These are phyloP conservation scores for Myrica gale DNA, from an alignment of 306 rosid species.

Conservation along the genomic window DNA sequence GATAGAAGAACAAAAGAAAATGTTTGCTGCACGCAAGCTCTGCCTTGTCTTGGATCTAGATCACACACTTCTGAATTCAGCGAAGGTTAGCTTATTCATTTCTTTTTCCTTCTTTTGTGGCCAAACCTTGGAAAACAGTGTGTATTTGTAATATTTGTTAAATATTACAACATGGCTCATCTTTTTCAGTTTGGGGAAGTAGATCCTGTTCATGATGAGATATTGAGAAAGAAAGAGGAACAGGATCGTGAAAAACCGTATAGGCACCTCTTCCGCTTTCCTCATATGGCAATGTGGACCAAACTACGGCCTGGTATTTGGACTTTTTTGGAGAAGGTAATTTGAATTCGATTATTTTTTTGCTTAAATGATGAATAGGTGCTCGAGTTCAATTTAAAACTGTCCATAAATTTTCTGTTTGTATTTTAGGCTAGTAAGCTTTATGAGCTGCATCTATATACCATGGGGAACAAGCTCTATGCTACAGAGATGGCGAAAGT, in stretches of 20 bases:
- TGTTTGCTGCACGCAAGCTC: conserved; percentile 82
- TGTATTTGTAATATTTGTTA: conserved; percentile 25
- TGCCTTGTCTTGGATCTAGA: conserved; percentile 98
- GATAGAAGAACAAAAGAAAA: conserved; percentile 86
- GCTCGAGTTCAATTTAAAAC: conserved; percentile 17
- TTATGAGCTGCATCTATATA: conserved; percentile 93
- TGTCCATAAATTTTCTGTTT: conserved; percentile 24
- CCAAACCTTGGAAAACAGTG: background rate
- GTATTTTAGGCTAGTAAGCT: conserved; percentile 86
- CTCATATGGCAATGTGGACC: conserved; percentile 99
- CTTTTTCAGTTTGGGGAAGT: conserved; percentile 85
- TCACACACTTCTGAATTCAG: conserved; percentile 98
- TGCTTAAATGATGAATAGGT: conserved; percentile 12
- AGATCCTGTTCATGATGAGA: conserved; percentile 86
- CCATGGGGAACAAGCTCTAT: conserved; percentile 97
- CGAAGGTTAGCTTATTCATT: conserved; percentile 66
- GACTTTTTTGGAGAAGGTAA: conserved; percentile 95
- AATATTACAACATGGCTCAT: conserved; percentile 27
- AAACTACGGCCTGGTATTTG: conserved; percentile 97
- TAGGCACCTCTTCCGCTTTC: conserved; percentile 86
- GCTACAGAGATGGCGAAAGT: conserved; percentile 99
- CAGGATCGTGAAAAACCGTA: conserved; percentile 75
- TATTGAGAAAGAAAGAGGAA: conserved; percentile 89
- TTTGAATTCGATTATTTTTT: conserved; percentile 17
- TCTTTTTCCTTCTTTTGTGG: background rate